Evolutionary conservation across 2,329 filamentous ascomycete genomes (phyloP).

Genomic region (Didymella glomerata): DNA sequence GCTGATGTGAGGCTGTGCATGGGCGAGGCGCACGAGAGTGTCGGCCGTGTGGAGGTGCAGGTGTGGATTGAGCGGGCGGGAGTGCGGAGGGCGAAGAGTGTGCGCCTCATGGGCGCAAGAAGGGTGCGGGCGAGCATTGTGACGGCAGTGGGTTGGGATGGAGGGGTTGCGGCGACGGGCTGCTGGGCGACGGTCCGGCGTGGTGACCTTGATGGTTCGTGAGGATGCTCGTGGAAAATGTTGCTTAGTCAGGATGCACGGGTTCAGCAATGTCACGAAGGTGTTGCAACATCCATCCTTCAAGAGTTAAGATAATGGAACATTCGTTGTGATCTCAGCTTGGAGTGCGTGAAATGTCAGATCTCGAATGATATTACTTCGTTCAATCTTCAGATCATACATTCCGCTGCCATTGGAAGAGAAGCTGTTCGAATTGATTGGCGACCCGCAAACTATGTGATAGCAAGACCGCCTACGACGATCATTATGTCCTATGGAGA

Average conservation of each 20-base stretch:
- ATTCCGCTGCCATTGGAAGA: background rate
- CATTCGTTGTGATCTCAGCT: background rate
- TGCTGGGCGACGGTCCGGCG: background rate
- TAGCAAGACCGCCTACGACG: background rate
- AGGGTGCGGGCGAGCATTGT: slow-evolving; percentile 48
- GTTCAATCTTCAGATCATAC: background rate
- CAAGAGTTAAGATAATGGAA: background rate
- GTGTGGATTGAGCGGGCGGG: slow-evolving; percentile 28
- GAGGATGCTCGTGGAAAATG: slow-evolving; percentile 15
- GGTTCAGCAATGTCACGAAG: background rate
- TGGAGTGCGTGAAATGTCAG: too few species aligned
- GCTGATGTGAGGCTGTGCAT: slow-evolving; percentile 21
- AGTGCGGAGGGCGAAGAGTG: slow-evolving; percentile 32
- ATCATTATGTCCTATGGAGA: too few species aligned
- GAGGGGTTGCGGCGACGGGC: too few species aligned
- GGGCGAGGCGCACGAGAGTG: slow-evolving; percentile 18
- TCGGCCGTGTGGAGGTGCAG: slow-evolving; percentile 25
- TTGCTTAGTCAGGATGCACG: slow-evolving; percentile 14
- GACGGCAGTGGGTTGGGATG: background rate
- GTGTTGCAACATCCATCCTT: background rate
- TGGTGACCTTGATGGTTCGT: slow-evolving; percentile 17
- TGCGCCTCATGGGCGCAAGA: slow-evolving; percentile 46
- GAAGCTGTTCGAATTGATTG: background rate
- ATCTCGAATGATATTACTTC: background rate
- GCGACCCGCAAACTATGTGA: background rate